Conservation (phyloP, 176 grass and related monocot genomes). For the Carex scoparia region DNA sequence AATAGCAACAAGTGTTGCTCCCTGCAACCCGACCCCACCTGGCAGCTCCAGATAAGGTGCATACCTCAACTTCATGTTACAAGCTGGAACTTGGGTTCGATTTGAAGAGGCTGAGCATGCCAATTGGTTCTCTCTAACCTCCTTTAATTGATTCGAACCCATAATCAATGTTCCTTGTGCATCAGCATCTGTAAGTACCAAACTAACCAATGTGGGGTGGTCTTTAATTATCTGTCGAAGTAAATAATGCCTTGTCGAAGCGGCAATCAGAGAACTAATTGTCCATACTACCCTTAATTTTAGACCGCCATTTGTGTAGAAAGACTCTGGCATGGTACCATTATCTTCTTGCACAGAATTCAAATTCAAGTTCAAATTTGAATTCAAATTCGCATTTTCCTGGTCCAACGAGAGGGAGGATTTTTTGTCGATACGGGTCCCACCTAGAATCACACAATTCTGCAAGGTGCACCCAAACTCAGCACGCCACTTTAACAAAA, state of each 20-base stretch:
- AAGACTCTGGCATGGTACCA: slow-evolving; percentile 85
- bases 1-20: slow-evolving; percentile 67
- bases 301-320: slow-evolving; percentile 83
- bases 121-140: slow-evolving; percentile 61
- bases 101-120: slow-evolving; percentile 55
- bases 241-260: slow-evolving; percentile 81
- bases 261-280: slow-evolving; percentile 79
- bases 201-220: slow-evolving; percentile 55
- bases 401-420: background rate
- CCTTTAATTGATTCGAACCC: slow-evolving; percentile 67
- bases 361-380: slow-evolving; percentile 24
- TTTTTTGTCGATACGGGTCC: slow-evolving; percentile 45
- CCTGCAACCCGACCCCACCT: slow-evolving; percentile 52
- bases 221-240: slow-evolving; percentile 69
- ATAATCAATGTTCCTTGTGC: slow-evolving; percentile 63
- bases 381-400: slow-evolving; percentile 1
- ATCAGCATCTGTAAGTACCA: slow-evolving; percentile 63
- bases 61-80: slow-evolving; percentile 80
- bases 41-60: slow-evolving; percentile 64
- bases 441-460: slow-evolving; percentile 75
- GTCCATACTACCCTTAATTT: slow-evolving; percentile 93
- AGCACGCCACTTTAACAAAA: slow-evolving; percentile 69
- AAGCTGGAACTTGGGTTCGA: slow-evolving; percentile 73
- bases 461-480: slow-evolving; percentile 74
- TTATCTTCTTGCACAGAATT: slow-evolving; percentile 36